These are phyloP conservation scores for Trypanosoma platydactyli DNA, from an alignment of 208 protist genomes.

Conservation along the genomic window DNA sequence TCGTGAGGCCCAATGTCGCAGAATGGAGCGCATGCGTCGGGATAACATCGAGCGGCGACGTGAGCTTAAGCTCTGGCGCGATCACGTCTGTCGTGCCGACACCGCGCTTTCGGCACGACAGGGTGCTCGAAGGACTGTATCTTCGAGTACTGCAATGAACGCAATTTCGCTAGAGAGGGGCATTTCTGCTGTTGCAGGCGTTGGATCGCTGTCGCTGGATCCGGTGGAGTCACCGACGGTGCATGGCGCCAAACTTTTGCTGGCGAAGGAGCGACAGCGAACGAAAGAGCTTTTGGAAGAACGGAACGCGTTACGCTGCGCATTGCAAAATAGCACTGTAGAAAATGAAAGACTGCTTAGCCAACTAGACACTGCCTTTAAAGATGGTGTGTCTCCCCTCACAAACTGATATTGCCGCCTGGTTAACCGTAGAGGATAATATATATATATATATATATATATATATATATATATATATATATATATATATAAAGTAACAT, in stretches of 20 bases:
- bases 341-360: constrained; percentile 6
- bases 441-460: too few relatives aligned
- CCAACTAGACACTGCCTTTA: constrained; percentile 3
- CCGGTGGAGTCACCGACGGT: neutral
- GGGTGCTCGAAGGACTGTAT: too few relatives aligned
- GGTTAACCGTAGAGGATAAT: neutral
- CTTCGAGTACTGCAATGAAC: neutral
- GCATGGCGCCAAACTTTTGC: neutral
- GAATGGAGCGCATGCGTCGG: constrained; percentile 5
- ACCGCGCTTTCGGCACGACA: neutral
- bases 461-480: constrained; percentile 10
- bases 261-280: constrained; percentile 3
- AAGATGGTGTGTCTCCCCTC: neutral
- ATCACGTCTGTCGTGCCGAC: constrained; percentile 5
- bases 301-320: neutral
- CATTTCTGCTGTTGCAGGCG: neutral
- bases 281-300: neutral
- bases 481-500: neutral
- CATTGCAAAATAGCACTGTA: constrained; percentile 16
- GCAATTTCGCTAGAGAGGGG: neutral
- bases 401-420: too few relatives aligned
- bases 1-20: neutral
- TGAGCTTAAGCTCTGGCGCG: constrained; percentile 15
- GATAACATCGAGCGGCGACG: constrained; percentile 19
- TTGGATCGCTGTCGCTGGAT: neutral